Evolutionary conservation across 768 basidiomycete species (phyloP).

Genomic region (Naganishia onofrii): DNA sequence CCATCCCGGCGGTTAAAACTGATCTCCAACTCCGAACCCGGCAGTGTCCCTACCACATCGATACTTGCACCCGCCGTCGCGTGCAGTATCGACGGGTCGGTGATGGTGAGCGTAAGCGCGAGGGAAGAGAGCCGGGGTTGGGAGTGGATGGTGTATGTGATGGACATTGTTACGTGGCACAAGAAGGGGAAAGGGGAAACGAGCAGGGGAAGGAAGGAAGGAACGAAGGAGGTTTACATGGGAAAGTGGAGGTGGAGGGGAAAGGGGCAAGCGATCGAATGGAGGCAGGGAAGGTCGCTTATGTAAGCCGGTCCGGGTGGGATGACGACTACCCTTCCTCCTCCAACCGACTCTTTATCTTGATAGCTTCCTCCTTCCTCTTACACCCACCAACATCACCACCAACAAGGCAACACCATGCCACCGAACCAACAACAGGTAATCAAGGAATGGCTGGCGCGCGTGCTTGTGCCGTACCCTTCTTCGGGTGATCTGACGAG

Average conservation of each 20-base stretch:
- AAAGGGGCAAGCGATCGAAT: too few relatives aligned
- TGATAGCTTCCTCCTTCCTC: neutral
- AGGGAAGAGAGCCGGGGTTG: neutral
- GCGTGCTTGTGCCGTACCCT: conserved; percentile 46
- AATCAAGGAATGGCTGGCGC: conserved; percentile 44
- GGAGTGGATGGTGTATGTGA: neutral
- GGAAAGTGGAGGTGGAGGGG: too few relatives aligned
- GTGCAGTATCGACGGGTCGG: neutral
- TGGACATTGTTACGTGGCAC: neutral
- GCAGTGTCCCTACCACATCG: too few relatives aligned
- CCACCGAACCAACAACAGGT: conserved; percentile 15
- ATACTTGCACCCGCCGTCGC: too few relatives aligned
- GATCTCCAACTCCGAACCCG: neutral
- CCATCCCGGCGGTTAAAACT: neutral
- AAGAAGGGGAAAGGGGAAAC: too few relatives aligned
- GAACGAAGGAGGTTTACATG: too few relatives aligned
- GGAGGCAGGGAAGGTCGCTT: too few relatives aligned
- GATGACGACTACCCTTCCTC: too few relatives aligned
- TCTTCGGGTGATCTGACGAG: conserved; percentile 38
- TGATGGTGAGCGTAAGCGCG: neutral
- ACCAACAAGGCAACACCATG: neutral
- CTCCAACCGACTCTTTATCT: neutral
- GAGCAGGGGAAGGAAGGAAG: too few relatives aligned
- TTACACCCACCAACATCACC: neutral
- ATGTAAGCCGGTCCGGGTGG: too few relatives aligned